These are phyloP conservation scores for Microdochium bolleyi DNA, from an alignment of 2,329 filamentous ascomycete genomes.

Conservation along the genomic window DNA sequence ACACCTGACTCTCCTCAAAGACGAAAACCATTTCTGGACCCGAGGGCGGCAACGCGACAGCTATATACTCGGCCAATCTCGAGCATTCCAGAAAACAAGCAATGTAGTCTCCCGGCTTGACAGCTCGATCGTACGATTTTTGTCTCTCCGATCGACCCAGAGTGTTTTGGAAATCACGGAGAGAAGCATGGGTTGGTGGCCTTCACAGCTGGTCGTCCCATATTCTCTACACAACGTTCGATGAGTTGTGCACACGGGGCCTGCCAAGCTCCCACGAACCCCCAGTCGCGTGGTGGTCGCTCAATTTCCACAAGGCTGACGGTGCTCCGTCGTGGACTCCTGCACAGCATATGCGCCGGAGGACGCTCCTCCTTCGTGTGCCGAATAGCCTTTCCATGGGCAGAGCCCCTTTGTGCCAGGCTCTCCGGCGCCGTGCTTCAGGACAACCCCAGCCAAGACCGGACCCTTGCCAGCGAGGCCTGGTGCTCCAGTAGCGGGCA, in stretches of 20 bases:
- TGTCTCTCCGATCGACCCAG: conserved; percentile 4
- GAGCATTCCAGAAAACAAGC: conserved; percentile 6
- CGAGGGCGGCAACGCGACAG: too few relatives aligned
- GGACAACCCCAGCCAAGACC: not conserved
- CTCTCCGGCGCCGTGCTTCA: not conserved
- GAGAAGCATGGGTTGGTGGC: not conserved
- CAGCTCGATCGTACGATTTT: conserved; percentile 13
- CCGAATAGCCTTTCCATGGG: not conserved
- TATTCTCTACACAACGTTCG: not conserved
- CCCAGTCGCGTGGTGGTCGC: not conserved
- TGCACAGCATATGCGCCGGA: not conserved
- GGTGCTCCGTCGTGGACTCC: not conserved
- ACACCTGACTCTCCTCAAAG: too few relatives aligned
- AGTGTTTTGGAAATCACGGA: not conserved
- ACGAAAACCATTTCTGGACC: too few relatives aligned
- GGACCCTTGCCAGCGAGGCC: not conserved
- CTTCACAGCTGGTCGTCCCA: not conserved
- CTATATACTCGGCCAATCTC: conserved; percentile 2
- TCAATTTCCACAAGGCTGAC: not conserved
- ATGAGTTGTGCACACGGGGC: not conserved
- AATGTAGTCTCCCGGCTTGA: conserved; percentile 11
- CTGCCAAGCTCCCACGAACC: not conserved
- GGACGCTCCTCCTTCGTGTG: too few relatives aligned
- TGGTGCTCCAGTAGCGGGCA: not conserved
- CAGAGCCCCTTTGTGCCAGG: not conserved